Base-by-base conservation (phyloP, 805 yeast species). In the Teunomyces barrocoloradensis region DNA sequence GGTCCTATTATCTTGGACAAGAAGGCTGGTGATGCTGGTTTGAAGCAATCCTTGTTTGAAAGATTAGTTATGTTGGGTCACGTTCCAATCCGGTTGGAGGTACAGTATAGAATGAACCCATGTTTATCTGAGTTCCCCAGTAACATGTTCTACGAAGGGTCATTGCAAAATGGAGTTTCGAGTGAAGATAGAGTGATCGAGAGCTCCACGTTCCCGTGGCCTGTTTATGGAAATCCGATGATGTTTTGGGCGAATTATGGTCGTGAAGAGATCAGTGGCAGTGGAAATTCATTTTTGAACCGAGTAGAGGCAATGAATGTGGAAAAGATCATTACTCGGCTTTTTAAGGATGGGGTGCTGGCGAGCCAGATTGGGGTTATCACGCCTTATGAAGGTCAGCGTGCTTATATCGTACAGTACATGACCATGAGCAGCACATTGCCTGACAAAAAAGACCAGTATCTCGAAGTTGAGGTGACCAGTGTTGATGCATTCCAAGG, bases 71-170 rank as follows among this genome's bases (percentile, higher is more conserved):
- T 84, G 11, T 75, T 89, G 50, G 96, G 96, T 2, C 91, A 89
- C 60, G 77, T 80, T 7, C 97, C 97, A 7, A 81, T 89, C 52
- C 71, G 97, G 53, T 75, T 91, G 45, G 95, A 89, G 55, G 96
- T 90, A 29, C 98, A 91, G 65, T 91, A 91, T 67, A 84, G 98
- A 70, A 91, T 91, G 97, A 86, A 91, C 60, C 97, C 97, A 6
- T 76, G 84, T 51, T 68, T 91, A 45, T 81, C 92, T 53, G 96
- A 89, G 58, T 91, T 89, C 61, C 85, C 97, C 23, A 83, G 92
- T 56, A 89, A 89, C 62, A 84, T 87, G 87, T 91, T 89, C 59
- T 91, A 91, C 64, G 97, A 91, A 57, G 97, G 97, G 27, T 78
- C 86, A 37, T 77, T 91, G 55, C 97, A 90, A 64, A 90, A 91